These are phyloP conservation scores for Gossypium australe DNA, from an alignment of 345 rosid species.

Conservation along the genomic window DNA sequence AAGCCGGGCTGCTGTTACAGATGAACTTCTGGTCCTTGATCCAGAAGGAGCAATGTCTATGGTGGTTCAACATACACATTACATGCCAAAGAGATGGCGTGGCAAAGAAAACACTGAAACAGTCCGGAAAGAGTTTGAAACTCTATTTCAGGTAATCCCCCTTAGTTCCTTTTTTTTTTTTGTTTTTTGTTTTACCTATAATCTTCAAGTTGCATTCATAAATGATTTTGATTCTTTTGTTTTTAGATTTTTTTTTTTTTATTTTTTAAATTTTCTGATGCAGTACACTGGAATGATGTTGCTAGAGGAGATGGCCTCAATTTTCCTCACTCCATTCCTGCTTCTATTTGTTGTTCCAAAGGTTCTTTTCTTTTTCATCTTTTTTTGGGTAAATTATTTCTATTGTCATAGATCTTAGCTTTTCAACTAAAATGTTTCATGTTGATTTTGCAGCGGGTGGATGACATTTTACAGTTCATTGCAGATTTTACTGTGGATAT, in stretches of 20 bases:
- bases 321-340: conserved; percentile 88
- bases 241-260: background rate
- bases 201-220: background rate
- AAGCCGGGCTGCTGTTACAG: conserved; percentile 85
- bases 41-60: conserved; percentile 82
- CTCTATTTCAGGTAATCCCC: conserved; percentile 75
- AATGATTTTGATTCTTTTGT: background rate
- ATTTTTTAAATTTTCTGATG: conserved; percentile 17
- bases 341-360: conserved; percentile 83
- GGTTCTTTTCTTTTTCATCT: conserved; percentile 29
- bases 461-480: conserved; percentile 88
- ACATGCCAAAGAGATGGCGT: conserved; percentile 98
- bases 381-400: conserved; percentile 3
- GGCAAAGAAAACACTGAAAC: conserved; percentile 73
- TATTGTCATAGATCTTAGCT: background rate
- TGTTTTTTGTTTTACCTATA: background rate
- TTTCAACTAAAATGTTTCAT: conserved; percentile 7
- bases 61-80: conserved; percentile 91
- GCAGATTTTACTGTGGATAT: conserved; percentile 65
- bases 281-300: conserved; percentile 97
- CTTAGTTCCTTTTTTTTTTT: background rate
- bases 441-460: conserved; percentile 68
- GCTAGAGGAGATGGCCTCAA: conserved; percentile 96
- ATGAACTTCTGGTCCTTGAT: conserved; percentile 81
- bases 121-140: conserved; percentile 78